Conservation (phyloP, 1,284 basidiomycete species). For the Irpex lacteus region DNA sequence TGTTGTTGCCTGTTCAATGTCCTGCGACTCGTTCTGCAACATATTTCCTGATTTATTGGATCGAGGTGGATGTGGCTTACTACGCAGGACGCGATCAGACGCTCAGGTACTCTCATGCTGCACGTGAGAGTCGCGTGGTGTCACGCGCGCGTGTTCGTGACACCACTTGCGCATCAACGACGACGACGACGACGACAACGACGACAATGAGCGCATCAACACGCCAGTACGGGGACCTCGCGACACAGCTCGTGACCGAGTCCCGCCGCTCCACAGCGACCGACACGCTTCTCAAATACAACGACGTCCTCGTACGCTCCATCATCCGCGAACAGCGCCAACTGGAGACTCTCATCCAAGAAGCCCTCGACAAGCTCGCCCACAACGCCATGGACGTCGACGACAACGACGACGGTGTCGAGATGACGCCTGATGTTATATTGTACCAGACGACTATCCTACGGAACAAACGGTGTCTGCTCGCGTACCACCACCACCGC, state of each 20-base stretch:
- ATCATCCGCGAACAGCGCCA: slow-evolving; percentile 91
- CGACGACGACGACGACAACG: neutral
- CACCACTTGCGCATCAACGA: neutral
- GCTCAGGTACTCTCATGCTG: neutral
- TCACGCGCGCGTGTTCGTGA: slow-evolving; percentile 11
- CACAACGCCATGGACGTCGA: slow-evolving; percentile 37
- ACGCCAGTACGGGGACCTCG: slow-evolving; percentile 79
- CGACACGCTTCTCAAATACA: slow-evolving; percentile 88
- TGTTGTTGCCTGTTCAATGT: slow-evolving; percentile 12
- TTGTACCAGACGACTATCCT: slow-evolving; percentile 86
- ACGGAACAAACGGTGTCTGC: slow-evolving; percentile 90
- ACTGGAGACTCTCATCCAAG: slow-evolving; percentile 64
- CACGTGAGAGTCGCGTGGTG: slow-evolving; percentile 8
- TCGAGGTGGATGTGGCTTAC: neutral
- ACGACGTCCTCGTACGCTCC: slow-evolving; percentile 82
- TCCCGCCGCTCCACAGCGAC: slow-evolving; percentile 81
- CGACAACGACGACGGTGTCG: slow-evolving; percentile 20
- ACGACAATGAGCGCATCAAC: slow-evolving; percentile 22
- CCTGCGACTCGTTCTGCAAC: slow-evolving; percentile 11
- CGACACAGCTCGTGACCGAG: slow-evolving; percentile 84
- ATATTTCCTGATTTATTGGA: neutral
- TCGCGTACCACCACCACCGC: slow-evolving; percentile 89
- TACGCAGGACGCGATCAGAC: neutral
- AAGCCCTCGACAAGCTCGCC: slow-evolving; percentile 35
- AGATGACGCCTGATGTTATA: slow-evolving; percentile 65